phyloP scores from a whole-genome alignment of 495 filamentous ascomycete genomes.

The Talaromyces nanjingensis region DNA sequence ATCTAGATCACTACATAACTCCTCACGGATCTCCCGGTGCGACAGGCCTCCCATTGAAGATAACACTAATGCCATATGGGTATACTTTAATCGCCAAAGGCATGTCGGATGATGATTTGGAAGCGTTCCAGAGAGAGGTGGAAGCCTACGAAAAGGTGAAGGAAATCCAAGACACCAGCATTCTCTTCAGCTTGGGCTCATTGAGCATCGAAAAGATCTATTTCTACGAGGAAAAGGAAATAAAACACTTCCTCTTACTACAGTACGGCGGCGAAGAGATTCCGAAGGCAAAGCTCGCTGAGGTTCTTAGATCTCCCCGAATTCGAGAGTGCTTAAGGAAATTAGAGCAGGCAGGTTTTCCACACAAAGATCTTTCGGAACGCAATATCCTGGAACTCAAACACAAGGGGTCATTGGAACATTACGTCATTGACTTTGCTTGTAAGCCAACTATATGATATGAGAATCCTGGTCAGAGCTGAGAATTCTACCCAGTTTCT shows the following conservation, averaged over 20 bases:
- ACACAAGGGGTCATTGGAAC: too few species aligned
- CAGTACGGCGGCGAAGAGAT: not conserved
- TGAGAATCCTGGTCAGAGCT: too few species aligned
- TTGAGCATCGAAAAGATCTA: not conserved
- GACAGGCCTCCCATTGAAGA: not conserved
- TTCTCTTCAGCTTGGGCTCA: not conserved
- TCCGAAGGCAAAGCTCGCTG: not conserved
- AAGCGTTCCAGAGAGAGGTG: not conserved
- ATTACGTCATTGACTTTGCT: too few species aligned
- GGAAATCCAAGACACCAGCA: not conserved
- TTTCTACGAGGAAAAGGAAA: not conserved
- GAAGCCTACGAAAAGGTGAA: not conserved
- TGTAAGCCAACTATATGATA: too few species aligned
- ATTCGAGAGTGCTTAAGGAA: not conserved
- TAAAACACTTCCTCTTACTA: not conserved
- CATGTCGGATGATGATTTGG: too few species aligned
- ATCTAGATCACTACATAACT: not conserved
- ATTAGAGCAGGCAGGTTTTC: not conserved
- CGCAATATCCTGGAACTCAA: too few species aligned
- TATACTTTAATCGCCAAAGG: not conserved
- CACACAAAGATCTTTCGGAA: not conserved
- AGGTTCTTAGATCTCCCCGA: too few species aligned
- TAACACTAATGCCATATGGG: not conserved
- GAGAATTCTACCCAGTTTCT: too few species aligned
- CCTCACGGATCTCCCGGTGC: not conserved